Base-by-base conservation (phyloP, 2,329 filamentous ascomycete genomes). In the Penicillium sp. region DNA sequence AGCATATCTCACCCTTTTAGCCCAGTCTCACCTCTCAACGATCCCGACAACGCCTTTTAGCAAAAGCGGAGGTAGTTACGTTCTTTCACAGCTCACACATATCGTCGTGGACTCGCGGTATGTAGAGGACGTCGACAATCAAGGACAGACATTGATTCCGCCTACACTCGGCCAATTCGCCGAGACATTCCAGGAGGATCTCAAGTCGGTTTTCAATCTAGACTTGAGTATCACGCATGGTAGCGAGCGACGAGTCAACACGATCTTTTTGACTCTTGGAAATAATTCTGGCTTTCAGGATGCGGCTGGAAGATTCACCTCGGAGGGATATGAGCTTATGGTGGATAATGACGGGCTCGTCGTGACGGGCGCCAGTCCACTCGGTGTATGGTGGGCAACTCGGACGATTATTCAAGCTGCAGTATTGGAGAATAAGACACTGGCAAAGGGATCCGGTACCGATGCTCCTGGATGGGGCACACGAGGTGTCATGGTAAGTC, bases 361-460 rank as follows among this genome's bases (percentile, higher is more conserved):
- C 8, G 71, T 79, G 45, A 60, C 61, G 2, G 75, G 75, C 1
- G 72, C 74, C 5, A 75, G 73, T 34, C 68, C 75, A 0, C 62
- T 76, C 4, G 76, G 76, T 7, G 70, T 66, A 35, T 79, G 73
- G 71, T 79, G 76, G 76, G 75, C 69, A 25, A 77, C 75, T 0
- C 65, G 75, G 20, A 73, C 74, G 1, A 45, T 79, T 6, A 51
- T 79, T 3, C 76, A 79, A 45, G n/a, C n/a, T n/a, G n/a, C n/a
- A n/a, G n/a, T n/a, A n/a, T n/a, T n/a, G n/a, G n/a, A n/a, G n/a
- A n/a, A n/a, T n/a, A n/a, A n/a, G n/a, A n/a, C n/a, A n/a, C n/a
- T n/a, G n/a, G n/a, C n/a, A n/a, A n/a, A n/a, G n/a, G n/a, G n/a
- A n/a, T n/a, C n/a, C n/a, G n/a, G n/a, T n/a, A n/a, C n/a, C 39